Evolutionary conservation across 2,329 filamentous ascomycete species (phyloP).

Genomic region (Colletotrichum sp.): DNA sequence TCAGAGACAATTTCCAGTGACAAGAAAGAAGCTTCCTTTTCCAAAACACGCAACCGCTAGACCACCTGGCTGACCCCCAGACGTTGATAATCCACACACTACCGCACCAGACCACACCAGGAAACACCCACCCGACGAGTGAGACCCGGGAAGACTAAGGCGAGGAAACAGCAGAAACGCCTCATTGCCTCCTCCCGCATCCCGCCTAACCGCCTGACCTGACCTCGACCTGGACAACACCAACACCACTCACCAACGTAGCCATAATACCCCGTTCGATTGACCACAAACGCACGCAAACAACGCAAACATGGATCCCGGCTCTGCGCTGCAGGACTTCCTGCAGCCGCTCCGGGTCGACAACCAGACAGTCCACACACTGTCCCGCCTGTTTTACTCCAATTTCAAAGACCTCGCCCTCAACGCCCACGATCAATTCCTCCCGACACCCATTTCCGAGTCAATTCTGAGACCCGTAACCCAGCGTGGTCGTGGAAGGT

Average conservation of each 20-base stretch:
- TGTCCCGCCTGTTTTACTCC: slow-evolving; percentile 52
- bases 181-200: background rate
- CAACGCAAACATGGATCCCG: slow-evolving; percentile 6
- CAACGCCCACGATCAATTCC: slow-evolving; percentile 59
- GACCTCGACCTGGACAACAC: background rate
- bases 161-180: background rate
- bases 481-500: slow-evolving; percentile 51
- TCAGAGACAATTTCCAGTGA: background rate
- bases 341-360: slow-evolving; percentile 57
- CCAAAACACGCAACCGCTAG: background rate
- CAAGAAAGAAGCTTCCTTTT: background rate
- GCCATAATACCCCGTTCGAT: background rate
- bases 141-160: background rate
- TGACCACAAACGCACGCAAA: background rate
- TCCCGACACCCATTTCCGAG: slow-evolving; percentile 67
- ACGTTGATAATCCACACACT: background rate
- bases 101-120: background rate
- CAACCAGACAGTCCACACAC: slow-evolving; percentile 44
- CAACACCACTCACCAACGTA: background rate
- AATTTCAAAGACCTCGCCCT: slow-evolving; percentile 57
- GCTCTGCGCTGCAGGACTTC: slow-evolving; percentile 42
- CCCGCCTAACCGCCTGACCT: background rate
- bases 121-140: background rate
- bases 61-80: background rate
- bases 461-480: slow-evolving; percentile 57